Base-by-base conservation (phyloP, 2,329 filamentous ascomycete species). In the Macrophomina pseudophaseolina region DNA sequence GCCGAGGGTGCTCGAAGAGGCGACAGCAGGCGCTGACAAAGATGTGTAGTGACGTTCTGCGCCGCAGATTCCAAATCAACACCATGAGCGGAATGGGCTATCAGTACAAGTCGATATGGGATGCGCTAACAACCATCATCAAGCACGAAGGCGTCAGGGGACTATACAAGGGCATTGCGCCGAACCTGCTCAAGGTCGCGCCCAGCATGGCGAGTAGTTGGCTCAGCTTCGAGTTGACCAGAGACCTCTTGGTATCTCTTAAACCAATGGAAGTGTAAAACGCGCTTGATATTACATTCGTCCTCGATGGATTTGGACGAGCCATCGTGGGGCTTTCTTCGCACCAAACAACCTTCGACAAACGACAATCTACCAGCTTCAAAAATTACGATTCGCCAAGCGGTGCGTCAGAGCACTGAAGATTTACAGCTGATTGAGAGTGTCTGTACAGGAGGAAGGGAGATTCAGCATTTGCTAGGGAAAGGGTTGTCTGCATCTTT, bases 61-160 rank as follows among this genome's bases (percentile, higher is more conserved):
- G 95, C 38, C 89, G 95, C 68, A 88, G 95, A 60, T 99, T 99
- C 78, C 95, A 99, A 77, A 95, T 99, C 82, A 99, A 99, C 80
- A 97, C 95, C 64, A 99, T 99, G 95, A 93, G 91, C 56, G 95
- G 95, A 62, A 94, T 99, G 89, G 95, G 95, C 60, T 98, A 97
- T 80, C 88, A 94, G 77, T 99, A 99, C 82, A 93, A 91, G 74
- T 91, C 90, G 6, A 90, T 99, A 51, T 85, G 88, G 69, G 93
- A 97, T 75, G 95, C 95, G 3, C 83, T 99, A 69, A 87, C 83
- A 62, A 88, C 91, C 60, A 99, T 99, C 73, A 79, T 97, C 65
- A 80, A 86, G 54, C 89, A 97, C 72, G 95, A 99, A 81, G 95
- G 95, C 35, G 46, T 94, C 64, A 85, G 85, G 68, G 95, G 95